Evolutionary conservation across 2,329 filamentous ascomycete genomes (phyloP).

Genomic region (Tolypocladium cylindrosporum): DNA sequence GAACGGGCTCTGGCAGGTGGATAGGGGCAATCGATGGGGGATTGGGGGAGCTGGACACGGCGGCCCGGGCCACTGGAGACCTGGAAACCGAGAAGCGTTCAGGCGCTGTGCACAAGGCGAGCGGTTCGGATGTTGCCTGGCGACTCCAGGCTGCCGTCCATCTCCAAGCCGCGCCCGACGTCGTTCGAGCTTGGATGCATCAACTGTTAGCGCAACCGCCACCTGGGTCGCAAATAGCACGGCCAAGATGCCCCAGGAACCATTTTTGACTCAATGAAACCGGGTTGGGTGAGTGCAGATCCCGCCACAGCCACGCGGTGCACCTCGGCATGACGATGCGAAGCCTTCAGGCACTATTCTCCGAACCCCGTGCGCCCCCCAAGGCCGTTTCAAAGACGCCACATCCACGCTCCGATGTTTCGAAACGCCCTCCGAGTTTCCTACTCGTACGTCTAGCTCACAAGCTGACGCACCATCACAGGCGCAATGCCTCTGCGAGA

Average conservation of each 20-base stretch:
- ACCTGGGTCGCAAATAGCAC: background rate
- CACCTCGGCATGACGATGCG: background rate
- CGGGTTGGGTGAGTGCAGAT: background rate
- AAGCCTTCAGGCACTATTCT: background rate
- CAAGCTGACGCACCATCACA: background rate
- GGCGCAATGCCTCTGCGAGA: background rate
- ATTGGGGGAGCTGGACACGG: background rate
- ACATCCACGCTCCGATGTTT: background rate
- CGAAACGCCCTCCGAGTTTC: background rate
- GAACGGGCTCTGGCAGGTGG: background rate
- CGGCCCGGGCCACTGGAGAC: background rate
- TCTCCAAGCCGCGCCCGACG: background rate
- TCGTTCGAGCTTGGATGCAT: background rate
- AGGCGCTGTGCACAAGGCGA: too few relatives aligned
- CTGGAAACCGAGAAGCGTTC: background rate
- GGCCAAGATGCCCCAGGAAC: background rate
- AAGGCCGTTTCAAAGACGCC: background rate
- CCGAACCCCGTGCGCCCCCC: background rate
- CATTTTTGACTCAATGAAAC: background rate
- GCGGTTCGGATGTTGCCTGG: too few relatives aligned
- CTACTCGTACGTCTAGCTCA: too few relatives aligned
- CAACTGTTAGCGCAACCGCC: background rate
- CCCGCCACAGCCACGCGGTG: background rate
- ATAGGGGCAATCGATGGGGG: background rate
- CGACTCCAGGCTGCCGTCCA: background rate